Conservation (phyloP, 2,329 filamentous ascomycete genomes). For the Tolypocladium guangdongense region DNA sequence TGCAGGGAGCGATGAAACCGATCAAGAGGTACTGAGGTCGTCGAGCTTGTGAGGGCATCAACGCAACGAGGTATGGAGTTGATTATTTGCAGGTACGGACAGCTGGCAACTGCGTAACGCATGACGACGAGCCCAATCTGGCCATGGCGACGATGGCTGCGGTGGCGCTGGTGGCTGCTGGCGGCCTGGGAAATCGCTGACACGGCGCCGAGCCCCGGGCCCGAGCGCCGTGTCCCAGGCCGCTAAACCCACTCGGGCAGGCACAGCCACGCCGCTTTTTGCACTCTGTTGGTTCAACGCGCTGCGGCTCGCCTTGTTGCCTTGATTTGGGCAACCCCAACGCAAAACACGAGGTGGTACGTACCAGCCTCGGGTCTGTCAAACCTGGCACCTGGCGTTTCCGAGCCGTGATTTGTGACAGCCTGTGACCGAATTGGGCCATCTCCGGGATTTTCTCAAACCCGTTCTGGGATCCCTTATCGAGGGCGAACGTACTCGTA, state of each 20-base stretch:
- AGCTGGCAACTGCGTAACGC: too few species aligned
- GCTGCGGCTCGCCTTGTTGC: not conserved
- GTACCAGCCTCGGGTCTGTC: not conserved
- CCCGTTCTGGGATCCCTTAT: too few species aligned
- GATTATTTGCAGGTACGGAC: too few species aligned
- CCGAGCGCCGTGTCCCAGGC: not conserved
- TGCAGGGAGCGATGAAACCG: not conserved
- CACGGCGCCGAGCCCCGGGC: too few species aligned
- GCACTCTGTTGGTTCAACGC: not conserved
- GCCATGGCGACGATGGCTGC: not conserved
- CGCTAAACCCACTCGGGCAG: not conserved
- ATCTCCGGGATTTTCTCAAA: too few species aligned
- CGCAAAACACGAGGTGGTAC: not conserved
- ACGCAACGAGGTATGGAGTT: not conserved
- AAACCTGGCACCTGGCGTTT: not conserved
- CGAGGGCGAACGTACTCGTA: too few species aligned
- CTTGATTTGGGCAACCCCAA: not conserved
- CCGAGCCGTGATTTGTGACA: not conserved
- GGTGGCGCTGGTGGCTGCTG: too few species aligned
- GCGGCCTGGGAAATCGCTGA: too few species aligned
- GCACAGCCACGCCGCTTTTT: not conserved
- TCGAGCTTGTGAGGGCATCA: not conserved
- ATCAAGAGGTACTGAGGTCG: not conserved
- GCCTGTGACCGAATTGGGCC: not conserved
- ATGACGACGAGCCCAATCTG: too few species aligned